These are phyloP conservation scores for Aspergillus ochraceoroseus DNA, from an alignment of 2,329 filamentous ascomycete genomes.

Conservation along the genomic window DNA sequence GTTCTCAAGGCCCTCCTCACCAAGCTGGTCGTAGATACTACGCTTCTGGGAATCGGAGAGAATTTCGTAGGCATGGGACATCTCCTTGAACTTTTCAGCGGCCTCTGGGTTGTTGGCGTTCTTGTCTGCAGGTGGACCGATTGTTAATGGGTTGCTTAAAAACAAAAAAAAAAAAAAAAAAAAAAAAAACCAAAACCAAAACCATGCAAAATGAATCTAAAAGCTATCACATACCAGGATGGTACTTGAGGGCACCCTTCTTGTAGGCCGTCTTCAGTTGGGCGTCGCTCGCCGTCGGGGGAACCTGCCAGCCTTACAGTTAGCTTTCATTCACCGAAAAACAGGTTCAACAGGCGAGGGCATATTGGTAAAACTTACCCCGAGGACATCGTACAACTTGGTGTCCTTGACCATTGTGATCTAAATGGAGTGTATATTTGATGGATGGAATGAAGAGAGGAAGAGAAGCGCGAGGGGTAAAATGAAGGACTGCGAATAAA, in stretches of 20 bases:
- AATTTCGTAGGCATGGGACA: constrained; percentile 92
- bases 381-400: constrained; percentile 47
- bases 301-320: constrained; percentile 54
- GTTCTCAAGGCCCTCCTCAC: constrained; percentile 86
- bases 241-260: constrained; percentile 82
- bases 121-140: constrained; percentile 63
- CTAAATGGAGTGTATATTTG: constrained; percentile 17
- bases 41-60: constrained; percentile 91
- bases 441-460: constrained; percentile 11
- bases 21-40: constrained; percentile 91
- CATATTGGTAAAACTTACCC: constrained; percentile 36
- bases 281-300: constrained; percentile 72
- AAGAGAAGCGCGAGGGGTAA: constrained; percentile 2
- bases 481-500: constrained; percentile 14
- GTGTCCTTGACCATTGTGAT: constrained; percentile 50
- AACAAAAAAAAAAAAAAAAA: too few relatives aligned
- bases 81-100: constrained; percentile 97
- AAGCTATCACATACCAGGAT: constrained; percentile 67
- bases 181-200: neutral
- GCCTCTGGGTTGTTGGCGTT: constrained; percentile 90
- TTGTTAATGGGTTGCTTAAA: too few relatives aligned
- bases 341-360: neutral
- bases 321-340: constrained; percentile 15
- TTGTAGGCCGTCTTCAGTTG: constrained; percentile 94
- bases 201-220: neutral